Percentiles rank a stretch among this genome's conserved stretches.
phyloP scores from a whole-genome alignment of 2,329 filamentous ascomycete genomes.

The Cryphonectria radicalis region DNA sequence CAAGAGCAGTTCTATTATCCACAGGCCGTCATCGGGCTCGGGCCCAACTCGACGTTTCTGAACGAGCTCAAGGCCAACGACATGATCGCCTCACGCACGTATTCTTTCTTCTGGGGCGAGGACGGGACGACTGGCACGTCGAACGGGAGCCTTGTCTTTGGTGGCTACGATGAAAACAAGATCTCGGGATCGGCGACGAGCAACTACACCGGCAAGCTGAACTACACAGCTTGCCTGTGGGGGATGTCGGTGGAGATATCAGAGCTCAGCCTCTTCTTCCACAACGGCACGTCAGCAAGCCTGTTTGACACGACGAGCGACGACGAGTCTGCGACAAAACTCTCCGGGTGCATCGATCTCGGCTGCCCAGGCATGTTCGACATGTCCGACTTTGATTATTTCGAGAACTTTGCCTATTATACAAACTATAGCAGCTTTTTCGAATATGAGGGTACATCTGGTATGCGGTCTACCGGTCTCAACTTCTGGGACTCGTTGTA shows the following conservation, averaged over 20 bases:
- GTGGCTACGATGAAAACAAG: conserved; percentile 22
- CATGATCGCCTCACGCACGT: conserved; percentile 37
- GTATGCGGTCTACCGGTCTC: conserved; percentile 9
- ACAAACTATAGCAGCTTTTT: conserved; percentile 7
- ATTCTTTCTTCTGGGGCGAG: conserved; percentile 40
- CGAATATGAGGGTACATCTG: background rate
- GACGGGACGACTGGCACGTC: conserved; percentile 25
- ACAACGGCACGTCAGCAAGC: conserved; percentile 7
- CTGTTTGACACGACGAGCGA: background rate
- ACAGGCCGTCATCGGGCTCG: conserved; percentile 36
- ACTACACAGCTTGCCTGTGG: conserved; percentile 8
- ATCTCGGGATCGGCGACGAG: conserved; percentile 5
- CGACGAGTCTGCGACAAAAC: background rate
- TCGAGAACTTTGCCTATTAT: background rate
- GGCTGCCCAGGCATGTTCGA: conserved; percentile 10
- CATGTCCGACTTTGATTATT: conserved; percentile 5
- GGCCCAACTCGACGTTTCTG: conserved; percentile 39
- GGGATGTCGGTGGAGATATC: conserved; percentile 2
- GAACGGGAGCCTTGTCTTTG: conserved; percentile 22
- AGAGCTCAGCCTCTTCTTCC: background rate
- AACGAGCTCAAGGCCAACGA: conserved; percentile 33
- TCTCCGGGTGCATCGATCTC: conserved; percentile 1
- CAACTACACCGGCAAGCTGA: conserved; percentile 13
- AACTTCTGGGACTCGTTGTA: conserved; percentile 13
- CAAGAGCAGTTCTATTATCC: conserved; percentile 33